Evolutionary conservation across 2,329 filamentous ascomycete genomes (phyloP).

Genomic region (Aspergillus novoparasiticus): DNA sequence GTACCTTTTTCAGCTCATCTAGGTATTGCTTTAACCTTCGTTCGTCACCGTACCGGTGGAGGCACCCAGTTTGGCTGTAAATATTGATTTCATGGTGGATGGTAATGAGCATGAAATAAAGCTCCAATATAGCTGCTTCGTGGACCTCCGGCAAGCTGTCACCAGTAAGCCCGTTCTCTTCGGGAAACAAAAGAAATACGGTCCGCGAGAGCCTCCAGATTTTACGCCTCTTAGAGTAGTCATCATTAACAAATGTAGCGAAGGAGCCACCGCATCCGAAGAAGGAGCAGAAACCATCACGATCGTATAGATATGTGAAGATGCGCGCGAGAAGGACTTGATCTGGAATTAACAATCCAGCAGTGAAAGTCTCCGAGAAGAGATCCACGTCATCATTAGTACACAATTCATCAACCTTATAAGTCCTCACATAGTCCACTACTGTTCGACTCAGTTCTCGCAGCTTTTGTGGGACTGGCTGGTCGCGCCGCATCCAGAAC

Average conservation of each 20-base stretch:
- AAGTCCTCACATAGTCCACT: conserved; percentile 1
- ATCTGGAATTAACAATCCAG: conserved; percentile 1
- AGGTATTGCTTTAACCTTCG: conserved; percentile 1
- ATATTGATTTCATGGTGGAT: conserved; percentile 16
- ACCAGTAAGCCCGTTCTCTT: background rate
- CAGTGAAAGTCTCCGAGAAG: background rate
- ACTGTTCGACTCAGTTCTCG: conserved; percentile 7
- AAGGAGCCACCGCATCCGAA: conserved; percentile 16
- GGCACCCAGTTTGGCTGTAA: background rate
- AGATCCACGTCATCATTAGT: conserved; percentile 2
- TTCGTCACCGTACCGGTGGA: background rate
- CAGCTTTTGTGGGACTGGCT: conserved; percentile 7
- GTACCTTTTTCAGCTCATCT: conserved; percentile 8
- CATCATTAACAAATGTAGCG: conserved; percentile 8
- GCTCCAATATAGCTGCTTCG: conserved; percentile 11
- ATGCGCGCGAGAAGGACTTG: conserved; percentile 14
- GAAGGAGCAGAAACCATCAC: conserved; percentile 15
- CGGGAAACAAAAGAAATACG: conserved; percentile 5
- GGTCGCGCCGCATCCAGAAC: conserved; percentile 16
- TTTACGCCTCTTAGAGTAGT: conserved; percentile 2
- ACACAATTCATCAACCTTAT: conserved; percentile 11
- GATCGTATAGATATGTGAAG: conserved; percentile 14
- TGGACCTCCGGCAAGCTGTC: conserved; percentile 2
- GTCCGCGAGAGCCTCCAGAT: conserved; percentile 14
- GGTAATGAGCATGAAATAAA: conserved; percentile 14